Base-by-base conservation (phyloP, 192 early-diverging fungal genomes). In the Backusella tuberculispora region DNA sequence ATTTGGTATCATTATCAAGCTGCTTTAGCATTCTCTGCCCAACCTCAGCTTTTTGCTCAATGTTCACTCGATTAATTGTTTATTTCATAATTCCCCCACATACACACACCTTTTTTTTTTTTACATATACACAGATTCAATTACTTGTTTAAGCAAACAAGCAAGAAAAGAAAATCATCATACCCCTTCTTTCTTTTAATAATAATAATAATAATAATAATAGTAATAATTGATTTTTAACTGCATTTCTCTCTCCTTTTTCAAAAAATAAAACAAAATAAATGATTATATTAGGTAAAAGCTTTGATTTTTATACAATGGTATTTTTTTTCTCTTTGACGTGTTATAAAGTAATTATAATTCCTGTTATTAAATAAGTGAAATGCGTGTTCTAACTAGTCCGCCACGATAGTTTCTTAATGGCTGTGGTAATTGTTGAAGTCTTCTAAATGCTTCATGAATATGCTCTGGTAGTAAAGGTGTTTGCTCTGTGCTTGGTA, bases 371-470 rank as follows among this genome's bases (percentile, higher is more conserved):
- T 83, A 94, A 71, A 93, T 94, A 19, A 94, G 73, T 2, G 92
- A 92, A 12, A 95, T 85, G 7, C 88, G 87, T 0, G 92, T 92
- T 37, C 93, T 82, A 8, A 85, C 88, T 8, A 95, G 78, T 15
- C 93, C 92, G 46, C 94, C 92, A 46, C 90, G 83, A 68, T 93
- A 95, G 76, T 93, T 93, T 40, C 90, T 85, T 29, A 94, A 86
- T 19, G 93, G 92, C 71, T 91, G 87, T n/a, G 88, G 87, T 6
- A 87, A 82, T 34, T 84, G 81, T 81, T 97, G 95, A 47, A 97
- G 79, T 60, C 94, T 77, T 76, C 97, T 80, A 74, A 96, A 98
- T 0, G 96, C 98, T 78, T 99, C 98, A 66, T 95, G 94, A 48
- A 99, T 95, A 78, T 98, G 97, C 38, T 87, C 83, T 6, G 94